Base-by-base conservation (phyloP, 2,329 filamentous ascomycete genomes). In the Sclerotinia trifoliorum region DNA sequence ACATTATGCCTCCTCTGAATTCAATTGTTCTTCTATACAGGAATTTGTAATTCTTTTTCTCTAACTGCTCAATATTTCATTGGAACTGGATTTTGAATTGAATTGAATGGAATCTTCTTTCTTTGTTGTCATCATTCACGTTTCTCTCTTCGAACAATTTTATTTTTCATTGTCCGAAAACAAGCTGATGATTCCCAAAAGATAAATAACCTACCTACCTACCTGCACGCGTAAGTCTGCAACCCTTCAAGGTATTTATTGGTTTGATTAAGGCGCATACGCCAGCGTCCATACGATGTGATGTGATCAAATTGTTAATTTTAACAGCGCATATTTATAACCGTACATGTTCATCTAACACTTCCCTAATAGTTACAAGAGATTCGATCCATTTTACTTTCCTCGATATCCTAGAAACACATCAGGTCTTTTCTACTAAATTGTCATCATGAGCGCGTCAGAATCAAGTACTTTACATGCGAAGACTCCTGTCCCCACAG, bases 381-480 rank as follows among this genome's bases (percentile, higher is more conserved):
- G 15, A 48, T 65, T 26, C 35, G 21, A 26, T 49, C 26, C 26
- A 39, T 24, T 44, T 46, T 48, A 42, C 29, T 24, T 19, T 26
- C 32, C 55, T 48, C 64, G 44, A 60, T 19, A 60, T 60, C 39
- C 15, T 21, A 24, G 21, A 39, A n/a, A 42, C 39, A 42, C 32
- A 51, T 19, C 29, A 51, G 32, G 21, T 8, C 26, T 42, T 26
- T 17, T 44, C 48, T 29, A 55, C 26, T 35, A 13, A 39, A 42
- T 51, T 44, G 44, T 60, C 64, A 66, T 71, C 51, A 77, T 77
- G 75, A 77, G 74, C 66, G 70, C 75, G 35, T 74, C 75, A 15
- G 74, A 74, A 68, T 60, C 74, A 24, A 75, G 74, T 67, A 75
- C 74, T 56, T 48, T 74, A 55, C 74, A 74, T 56, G 57, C 74